Evolutionary conservation across 345 rosid species (phyloP), one percentile per base, ranked within the genome.

Genomic region (Citrus mangshanensis): DNA sequence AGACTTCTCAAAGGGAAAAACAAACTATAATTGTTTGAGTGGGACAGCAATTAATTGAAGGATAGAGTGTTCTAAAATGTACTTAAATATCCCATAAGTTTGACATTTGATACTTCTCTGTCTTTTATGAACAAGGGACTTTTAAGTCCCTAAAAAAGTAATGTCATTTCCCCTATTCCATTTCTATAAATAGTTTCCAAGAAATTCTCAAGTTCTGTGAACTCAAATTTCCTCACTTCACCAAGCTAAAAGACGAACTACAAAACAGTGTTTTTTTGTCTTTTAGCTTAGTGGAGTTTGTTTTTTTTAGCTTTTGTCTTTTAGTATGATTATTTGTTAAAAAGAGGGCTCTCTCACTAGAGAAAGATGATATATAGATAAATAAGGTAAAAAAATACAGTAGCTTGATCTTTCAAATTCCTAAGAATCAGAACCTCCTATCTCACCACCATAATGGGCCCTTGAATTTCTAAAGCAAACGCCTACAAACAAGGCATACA

Each of bases 381-480:
- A 4, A 27, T 24, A 60, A 42, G 16, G 51, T 24, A 4, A 10
- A 61, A 13, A 63, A 28, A 30, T 63, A 30, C 19, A 69, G 24
- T 69, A 24, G 66, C 14, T n/a, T 35, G 62, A 19, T 73, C 32
- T 25, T 32, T 28, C 70, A 67, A 67, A 67, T 37, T 21, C 16
- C 71, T 21, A 21, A 22, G 3, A 27, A 46, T 27, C 22, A 6
- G 12, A 67, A 0, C 38, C 68, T 67, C 51, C 28, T 10, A 27
- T 69, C 73, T 46, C 22, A 42, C 22, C 5, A 54, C 22, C 46
- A 24, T 19, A 46, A 19, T 32, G 25, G 16, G 9, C 63, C 42
- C 75, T 54, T 30, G 9, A 32, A 72, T 61, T 74, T 74, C 46
- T 74, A 61, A 73, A 74, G 69, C 66, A 73, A 72, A 74, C 5